These are phyloP conservation scores for Alternaria brassicae DNA, from an alignment of 2,329 filamentous ascomycete species.

Conservation along the genomic window DNA sequence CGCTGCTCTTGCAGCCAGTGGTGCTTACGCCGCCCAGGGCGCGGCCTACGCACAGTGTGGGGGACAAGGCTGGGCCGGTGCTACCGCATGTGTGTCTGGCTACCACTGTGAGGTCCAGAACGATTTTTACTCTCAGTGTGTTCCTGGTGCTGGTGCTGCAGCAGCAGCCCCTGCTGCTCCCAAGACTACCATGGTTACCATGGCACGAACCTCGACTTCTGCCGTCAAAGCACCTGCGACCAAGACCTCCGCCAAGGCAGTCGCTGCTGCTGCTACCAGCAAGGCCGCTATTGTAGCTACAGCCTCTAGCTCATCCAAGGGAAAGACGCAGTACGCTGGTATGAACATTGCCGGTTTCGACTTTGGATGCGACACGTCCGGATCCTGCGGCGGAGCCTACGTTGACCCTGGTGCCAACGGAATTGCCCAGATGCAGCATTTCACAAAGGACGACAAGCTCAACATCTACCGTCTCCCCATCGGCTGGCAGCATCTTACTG, in stretches of 20 bases:
- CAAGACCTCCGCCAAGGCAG: not conserved
- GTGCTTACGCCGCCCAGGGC: not conserved
- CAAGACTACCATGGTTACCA: not conserved
- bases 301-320: not conserved
- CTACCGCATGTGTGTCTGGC: slow-evolving; percentile 47
- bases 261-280: not conserved
- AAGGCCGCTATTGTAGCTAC: not conserved
- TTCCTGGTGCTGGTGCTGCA: not conserved
- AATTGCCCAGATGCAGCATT: slow-evolving; percentile 63
- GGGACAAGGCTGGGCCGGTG: slow-evolving; percentile 50
- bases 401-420: slow-evolving; percentile 45
- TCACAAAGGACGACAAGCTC: slow-evolving; percentile 60
- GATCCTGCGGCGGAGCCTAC: slow-evolving; percentile 33
- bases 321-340: slow-evolving; percentile 41
- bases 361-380: slow-evolving; percentile 53
- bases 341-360: slow-evolving; percentile 59
- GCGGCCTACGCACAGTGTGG: slow-evolving; percentile 47
- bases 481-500: slow-evolving; percentile 67
- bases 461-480: slow-evolving; percentile 66
- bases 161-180: not conserved
- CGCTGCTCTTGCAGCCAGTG: slow-evolving; percentile 1
- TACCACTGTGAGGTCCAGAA: slow-evolving; percentile 47
- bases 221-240: not conserved
- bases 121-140: slow-evolving; percentile 55
- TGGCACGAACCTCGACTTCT: not conserved